These are phyloP conservation scores for Lanzia echinophila DNA, from an alignment of 2,329 filamentous ascomycete genomes.

Conservation along the genomic window DNA sequence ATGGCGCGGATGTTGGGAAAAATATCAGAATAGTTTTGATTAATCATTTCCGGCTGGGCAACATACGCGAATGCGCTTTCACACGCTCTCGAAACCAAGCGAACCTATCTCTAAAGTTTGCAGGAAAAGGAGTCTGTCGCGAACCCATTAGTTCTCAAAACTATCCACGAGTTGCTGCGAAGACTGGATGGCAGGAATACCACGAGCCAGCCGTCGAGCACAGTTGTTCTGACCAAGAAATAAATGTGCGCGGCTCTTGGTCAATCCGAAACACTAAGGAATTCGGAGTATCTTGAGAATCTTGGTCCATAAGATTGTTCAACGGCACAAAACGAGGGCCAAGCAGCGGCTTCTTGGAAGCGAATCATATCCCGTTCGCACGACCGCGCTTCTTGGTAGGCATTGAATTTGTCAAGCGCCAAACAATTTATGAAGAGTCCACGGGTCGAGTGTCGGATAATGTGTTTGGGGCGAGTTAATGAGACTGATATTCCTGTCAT, in stretches of 20 bases:
- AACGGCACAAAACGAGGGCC: not conserved
- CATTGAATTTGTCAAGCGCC: not conserved
- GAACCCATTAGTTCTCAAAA: too few relatives aligned
- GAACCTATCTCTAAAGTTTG: too few relatives aligned
- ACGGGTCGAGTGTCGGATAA: slow-evolving; percentile 18
- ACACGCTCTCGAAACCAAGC: not conserved
- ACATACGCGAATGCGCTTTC: not conserved
- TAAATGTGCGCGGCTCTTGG: not conserved
- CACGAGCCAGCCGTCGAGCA: slow-evolving; percentile 16
- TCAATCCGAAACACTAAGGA: not conserved
- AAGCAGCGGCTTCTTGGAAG: slow-evolving; percentile 8
- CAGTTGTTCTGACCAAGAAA: slow-evolving; percentile 27
- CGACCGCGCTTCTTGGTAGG: not conserved
- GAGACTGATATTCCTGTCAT: slow-evolving; percentile 28
- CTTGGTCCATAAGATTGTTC: not conserved
- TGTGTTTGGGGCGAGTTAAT: slow-evolving; percentile 20
- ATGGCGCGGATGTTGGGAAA: slow-evolving; percentile 3
- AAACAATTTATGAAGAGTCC: not conserved
- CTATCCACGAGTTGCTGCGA: not conserved
- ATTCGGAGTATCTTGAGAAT: not conserved
- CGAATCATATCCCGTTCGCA: not conserved
- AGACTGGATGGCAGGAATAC: not conserved
- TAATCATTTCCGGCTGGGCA: not conserved
- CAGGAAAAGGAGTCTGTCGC: too few relatives aligned
- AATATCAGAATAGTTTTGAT: too few relatives aligned